phyloP scores from a whole-genome alignment of 257 asterid species.

The Solanum virginianum region DNA sequence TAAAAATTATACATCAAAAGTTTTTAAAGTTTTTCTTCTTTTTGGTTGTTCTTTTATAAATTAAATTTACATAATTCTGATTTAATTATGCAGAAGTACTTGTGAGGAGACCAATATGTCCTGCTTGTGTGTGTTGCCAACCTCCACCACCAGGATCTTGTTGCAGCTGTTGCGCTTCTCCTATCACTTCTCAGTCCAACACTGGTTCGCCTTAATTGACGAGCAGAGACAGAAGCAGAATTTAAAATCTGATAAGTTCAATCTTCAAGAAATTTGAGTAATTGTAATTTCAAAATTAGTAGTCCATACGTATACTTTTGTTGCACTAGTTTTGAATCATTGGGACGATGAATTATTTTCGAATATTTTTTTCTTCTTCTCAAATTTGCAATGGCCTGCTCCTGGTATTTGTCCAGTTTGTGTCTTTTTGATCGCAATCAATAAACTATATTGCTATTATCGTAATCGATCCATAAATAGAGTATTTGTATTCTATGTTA shows the following conservation, averaged over 20 bases:
- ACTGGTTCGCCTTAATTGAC: not conserved
- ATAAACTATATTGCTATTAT: too few relatives aligned
- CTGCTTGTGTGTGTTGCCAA: slow-evolving; percentile 44
- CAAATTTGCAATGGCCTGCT: not conserved
- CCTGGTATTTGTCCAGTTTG: not conserved
- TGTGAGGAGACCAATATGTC: slow-evolving; percentile 27
- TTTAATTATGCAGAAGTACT: not conserved
- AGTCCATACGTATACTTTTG: not conserved
- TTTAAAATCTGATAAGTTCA: not conserved
- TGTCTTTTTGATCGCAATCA: not conserved
- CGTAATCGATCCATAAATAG: not conserved
- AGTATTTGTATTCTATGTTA: not conserved
- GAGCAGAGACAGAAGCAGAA: fast-evolving
- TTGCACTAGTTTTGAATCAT: not conserved
- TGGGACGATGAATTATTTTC: not conserved
- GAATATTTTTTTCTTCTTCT: not conserved
- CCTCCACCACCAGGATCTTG: slow-evolving; percentile 44
- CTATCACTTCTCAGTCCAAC: not conserved
- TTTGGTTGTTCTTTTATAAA: not conserved
- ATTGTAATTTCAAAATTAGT: not conserved
- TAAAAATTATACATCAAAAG: not conserved
- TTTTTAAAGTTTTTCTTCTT: not conserved
- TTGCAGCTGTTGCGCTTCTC: slow-evolving; percentile 24
- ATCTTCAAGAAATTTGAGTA: not conserved
- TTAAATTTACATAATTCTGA: not conserved